Conservation (phyloP, 2,329 filamentous ascomycete genomes). For the Arthrobotrys megalospora region DNA sequence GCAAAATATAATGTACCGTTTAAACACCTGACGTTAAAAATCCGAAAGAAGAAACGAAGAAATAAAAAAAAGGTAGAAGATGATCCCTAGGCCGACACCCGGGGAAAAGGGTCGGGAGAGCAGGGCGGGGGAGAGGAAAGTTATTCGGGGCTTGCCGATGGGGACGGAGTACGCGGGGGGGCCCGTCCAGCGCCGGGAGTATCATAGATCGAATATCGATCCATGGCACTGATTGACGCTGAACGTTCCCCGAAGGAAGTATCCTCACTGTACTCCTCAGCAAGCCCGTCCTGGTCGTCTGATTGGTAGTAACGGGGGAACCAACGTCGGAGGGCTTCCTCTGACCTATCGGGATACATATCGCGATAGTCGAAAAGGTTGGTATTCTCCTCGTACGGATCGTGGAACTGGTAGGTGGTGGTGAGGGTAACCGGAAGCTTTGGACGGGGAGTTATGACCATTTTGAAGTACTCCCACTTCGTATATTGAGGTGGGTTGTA, state of each 20-base stretch:
- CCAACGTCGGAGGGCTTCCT: conserved; percentile 28
- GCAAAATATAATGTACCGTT: conserved; percentile 36
- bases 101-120: neutral
- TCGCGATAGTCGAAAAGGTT: conserved; percentile 37
- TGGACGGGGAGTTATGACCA: conserved; percentile 46
- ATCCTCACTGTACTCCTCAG: conserved; percentile 2
- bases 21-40: conserved; percentile 45
- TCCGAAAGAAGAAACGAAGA: conserved; percentile 14
- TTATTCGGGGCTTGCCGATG: neutral
- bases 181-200: conserved; percentile 8
- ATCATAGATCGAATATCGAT: conserved; percentile 29
- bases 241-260: neutral
- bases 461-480: conserved; percentile 38
- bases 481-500: conserved; percentile 40
- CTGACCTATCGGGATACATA: conserved; percentile 44
- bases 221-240: neutral
- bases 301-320: conserved; percentile 32
- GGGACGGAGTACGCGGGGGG: conserved; percentile 19
- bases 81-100: neutral
- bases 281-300: neutral
- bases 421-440: conserved; percentile 16
- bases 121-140: neutral
- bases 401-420: conserved; percentile 39
- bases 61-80: conserved; percentile 10
- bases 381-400: conserved; percentile 28